Evolutionary conservation across 352 stramenopile species (phyloP), one percentile per base, ranked within the genome.

Genomic region (Globisporangium paroecandrum): DNA sequence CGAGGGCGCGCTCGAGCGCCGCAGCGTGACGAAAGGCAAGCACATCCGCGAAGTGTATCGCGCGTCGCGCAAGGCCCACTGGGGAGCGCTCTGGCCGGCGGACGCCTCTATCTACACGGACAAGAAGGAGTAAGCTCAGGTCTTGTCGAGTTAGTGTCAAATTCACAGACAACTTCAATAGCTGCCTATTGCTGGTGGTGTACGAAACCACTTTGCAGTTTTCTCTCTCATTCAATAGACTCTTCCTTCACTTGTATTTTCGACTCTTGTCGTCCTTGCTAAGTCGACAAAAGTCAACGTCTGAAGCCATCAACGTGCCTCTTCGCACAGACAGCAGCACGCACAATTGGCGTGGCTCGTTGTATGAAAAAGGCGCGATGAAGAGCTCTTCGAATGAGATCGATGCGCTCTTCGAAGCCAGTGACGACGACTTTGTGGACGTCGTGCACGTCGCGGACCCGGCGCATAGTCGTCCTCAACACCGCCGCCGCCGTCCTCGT

Each of bases 51-150:
- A 95, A 55, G 86, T 90, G 54, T 95, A 95, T 62, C 85, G 87
- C 58, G 87, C 87, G 29, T 80, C 87, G 18, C 84, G 87, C 29
- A 95, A 95, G 68, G 85, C 85, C 32, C 85, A 94, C 59, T 95
- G 87, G 87, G 87, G 87, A 1, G 84, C 82, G 4, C 68, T 80
- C 15, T 95, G 87, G 87, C 87, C 87, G 5, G 79, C 78, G 12
- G 78, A 93, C 58, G 77, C 81, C 51, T 82, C 77, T 22, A 79
- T 87, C 57, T 94, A 92, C 66, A 75, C 74, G 5, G 62, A 72
- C 62, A 74, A 76, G 55, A 85, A 85, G 69, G 55, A 82, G 34
- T 67, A 55, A 58, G 29, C 32, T 38, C 29, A 43, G 13, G 20
- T 61, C 41, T 18, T 20, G 41, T 57, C 9, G 43, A 60, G 8